Percentiles rank a stretch among this genome's conserved stretches.
phyloP scores from a whole-genome alignment of 176 grass and related monocot genomes.

The Zoysia pacifica region DNA sequence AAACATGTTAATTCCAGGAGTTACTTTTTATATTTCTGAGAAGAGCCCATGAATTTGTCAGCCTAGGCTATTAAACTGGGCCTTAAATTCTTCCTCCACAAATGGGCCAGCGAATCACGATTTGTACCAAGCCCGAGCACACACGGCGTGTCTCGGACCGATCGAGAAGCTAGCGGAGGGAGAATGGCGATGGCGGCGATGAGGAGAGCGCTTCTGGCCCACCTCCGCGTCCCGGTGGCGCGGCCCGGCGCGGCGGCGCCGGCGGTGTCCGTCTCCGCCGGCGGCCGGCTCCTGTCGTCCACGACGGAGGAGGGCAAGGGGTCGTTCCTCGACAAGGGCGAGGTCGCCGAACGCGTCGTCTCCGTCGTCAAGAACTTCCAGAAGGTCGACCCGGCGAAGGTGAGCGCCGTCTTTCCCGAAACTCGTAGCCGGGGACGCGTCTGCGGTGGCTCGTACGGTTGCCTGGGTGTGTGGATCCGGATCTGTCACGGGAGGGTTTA shows the following conservation, averaged over 20 bases:
- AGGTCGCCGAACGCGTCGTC: slow-evolving; percentile 78
- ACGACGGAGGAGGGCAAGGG: slow-evolving; percentile 64
- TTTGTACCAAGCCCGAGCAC: neutral
- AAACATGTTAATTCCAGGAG: too few relatives aligned
- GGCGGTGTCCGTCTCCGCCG: slow-evolving; percentile 22
- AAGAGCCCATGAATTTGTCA: neutral
- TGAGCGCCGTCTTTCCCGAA: slow-evolving; percentile 15
- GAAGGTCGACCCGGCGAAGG: slow-evolving; percentile 74
- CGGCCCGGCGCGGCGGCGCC: slow-evolving; percentile 12
- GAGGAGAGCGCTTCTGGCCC: slow-evolving; percentile 67
- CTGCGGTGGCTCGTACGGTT: neutral
- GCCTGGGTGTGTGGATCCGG: slow-evolving; percentile 14
- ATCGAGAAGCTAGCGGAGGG: neutral
- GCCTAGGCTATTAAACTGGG: neutral
- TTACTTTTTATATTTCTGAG: too few relatives aligned
- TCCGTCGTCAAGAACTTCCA: slow-evolving; percentile 81
- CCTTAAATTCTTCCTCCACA: neutral
- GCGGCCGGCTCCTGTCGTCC: slow-evolving; percentile 51
- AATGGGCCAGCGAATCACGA: neutral
- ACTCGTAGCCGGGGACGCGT: neutral
- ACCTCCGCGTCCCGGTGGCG: slow-evolving; percentile 54
- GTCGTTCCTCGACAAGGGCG: slow-evolving; percentile 79
- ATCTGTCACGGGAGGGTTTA: slow-evolving; percentile 34
- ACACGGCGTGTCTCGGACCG: neutral
- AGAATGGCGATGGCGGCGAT: slow-evolving; percentile 62